Percentiles rank a stretch among this genome's conserved stretches.
These are phyloP conservation scores for Vitis riparia DNA, from an alignment of 164 flowering plant species.

Conservation along the genomic window DNA sequence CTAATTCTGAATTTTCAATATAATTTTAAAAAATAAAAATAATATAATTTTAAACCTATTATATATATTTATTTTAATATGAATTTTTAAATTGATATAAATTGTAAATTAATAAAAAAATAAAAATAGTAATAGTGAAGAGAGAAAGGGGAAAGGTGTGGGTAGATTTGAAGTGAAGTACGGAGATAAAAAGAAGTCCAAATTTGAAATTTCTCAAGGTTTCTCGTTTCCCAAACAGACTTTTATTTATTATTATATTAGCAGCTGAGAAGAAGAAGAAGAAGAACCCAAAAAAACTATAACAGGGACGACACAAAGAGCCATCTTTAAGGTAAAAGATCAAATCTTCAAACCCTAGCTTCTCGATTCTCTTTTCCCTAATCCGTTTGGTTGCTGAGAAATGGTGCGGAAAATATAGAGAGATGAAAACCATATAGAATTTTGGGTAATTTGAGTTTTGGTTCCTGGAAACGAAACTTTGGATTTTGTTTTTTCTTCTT, in stretches of 20 bases:
- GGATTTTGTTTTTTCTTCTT: too few relatives aligned
- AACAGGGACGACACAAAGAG: too few relatives aligned
- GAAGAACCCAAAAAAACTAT: neutral
- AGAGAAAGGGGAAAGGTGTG: neutral
- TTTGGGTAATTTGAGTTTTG: too few relatives aligned
- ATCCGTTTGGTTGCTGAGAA: neutral
- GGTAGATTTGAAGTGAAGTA: constrained; percentile 1
- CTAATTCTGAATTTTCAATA: too few relatives aligned
- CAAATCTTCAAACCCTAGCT: constrained; percentile 15
- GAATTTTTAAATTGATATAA: too few relatives aligned
- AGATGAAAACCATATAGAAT: too few relatives aligned
- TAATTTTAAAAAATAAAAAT: too few relatives aligned
- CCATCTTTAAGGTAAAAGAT: constrained; percentile 8
- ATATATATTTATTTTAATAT: too few relatives aligned
- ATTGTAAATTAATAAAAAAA: neutral
- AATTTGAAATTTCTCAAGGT: neutral
- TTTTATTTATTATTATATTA: neutral
- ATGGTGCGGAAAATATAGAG: neutral
- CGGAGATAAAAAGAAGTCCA: neutral
- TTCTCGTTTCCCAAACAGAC: neutral
- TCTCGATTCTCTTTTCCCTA: neutral
- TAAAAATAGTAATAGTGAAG: neutral
- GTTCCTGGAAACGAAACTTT: too few relatives aligned
- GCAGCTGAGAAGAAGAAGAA: neutral
- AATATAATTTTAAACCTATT: too few relatives aligned